These are phyloP conservation scores for Theileria sp. DNA, from an alignment of 169 alveolate genomes.

Conservation along the genomic window DNA sequence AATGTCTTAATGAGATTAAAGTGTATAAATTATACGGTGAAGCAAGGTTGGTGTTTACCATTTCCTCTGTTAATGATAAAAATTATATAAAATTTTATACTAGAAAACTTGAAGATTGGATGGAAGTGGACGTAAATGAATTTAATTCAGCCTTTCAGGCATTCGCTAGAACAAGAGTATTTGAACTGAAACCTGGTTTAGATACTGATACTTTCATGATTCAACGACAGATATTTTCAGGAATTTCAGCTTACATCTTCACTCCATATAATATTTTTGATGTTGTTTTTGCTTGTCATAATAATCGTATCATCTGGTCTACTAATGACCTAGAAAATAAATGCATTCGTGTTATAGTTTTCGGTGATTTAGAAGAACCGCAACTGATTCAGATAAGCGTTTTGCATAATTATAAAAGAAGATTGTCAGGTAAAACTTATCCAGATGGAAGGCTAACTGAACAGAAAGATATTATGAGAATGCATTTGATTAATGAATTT, in stretches of 20 bases:
- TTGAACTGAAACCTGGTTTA: background rate
- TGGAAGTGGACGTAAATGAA: background rate
- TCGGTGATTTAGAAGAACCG: background rate
- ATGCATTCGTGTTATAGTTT: background rate
- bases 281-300: background rate
- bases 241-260: background rate
- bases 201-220: background rate
- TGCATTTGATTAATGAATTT: too few species aligned
- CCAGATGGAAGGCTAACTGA: too few species aligned
- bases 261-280: background rate
- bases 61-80: too few species aligned
- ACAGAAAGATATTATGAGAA: too few species aligned
- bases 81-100: background rate
- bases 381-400: too few species aligned
- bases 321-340: background rate
- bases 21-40: background rate
- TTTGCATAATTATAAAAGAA: too few species aligned
- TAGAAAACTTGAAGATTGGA: background rate
- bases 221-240: background rate
- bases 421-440: too few species aligned
- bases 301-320: background rate
- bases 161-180: background rate
- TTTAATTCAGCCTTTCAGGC: background rate
- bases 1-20: background rate
- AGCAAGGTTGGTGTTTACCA: background rate